Evolutionary conservation across 2,329 filamentous ascomycete species (phyloP), one percentile per base, ranked within the genome.

Genomic region (Tothia fuscella): DNA sequence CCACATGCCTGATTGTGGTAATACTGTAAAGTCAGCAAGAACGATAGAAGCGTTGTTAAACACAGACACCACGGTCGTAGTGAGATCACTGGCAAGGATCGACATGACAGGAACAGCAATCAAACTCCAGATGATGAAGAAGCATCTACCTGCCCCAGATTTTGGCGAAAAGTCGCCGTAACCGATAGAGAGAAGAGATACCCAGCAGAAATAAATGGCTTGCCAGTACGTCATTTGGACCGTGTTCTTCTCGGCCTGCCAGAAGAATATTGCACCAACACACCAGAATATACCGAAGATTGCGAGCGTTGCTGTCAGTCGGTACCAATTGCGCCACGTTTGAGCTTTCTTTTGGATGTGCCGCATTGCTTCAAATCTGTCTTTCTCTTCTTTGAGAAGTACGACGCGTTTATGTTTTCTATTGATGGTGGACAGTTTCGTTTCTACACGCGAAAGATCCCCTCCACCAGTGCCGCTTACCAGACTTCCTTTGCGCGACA

Each of bases 281-380:
- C 35, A 41, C 42, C 42, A 44, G 21, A 44, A 35, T 13, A 26
- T 13, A 13, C 5, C 17, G 19, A 44, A 44, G 29, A 38, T 34
- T 12, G 42, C 28, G 10, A 44, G 14, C 9, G 25, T 41, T 21
- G 34, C 30, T 1, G 38, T 30, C 7, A 44, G 30, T 5, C 33
- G 28, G 4, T 28, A 40, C 28, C 35, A 44, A 7, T 19, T 19
- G 28, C 32, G 41, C 28, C 35, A 44, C 10, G 21, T 28, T 19
- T 40, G 20, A 4, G 42, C 21, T 12, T 41, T 41, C 7, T 35
- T 25, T 21, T 44, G 42, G 5, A 44, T 40, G 1, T 26, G 17
- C 3, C 42, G 42, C 42, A 44, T 61, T 2, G 57, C 56, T 17
- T 56, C 49, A 47, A 61, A 61, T 1, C 58, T 55, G 37, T 61